Evolutionary conservation across 164 flowering plant species (phyloP), one percentile per base, ranked within the genome.

Genomic region (Protea cynaroides): DNA sequence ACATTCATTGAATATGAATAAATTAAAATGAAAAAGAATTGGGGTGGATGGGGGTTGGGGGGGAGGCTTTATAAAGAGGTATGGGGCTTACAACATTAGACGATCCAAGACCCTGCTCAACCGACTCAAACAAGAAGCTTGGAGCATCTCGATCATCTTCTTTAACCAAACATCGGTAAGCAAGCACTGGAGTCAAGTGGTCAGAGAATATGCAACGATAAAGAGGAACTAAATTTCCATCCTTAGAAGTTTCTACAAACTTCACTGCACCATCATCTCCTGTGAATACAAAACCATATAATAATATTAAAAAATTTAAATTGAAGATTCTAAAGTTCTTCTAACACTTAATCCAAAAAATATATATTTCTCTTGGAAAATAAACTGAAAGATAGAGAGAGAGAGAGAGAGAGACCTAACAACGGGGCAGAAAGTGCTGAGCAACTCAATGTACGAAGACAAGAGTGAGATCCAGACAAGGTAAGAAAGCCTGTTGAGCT

Each of bases 81-180:
- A 18, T 37, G 1, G 18, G 58, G 38, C 88, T 73, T 75, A 84
- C 93, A 52, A 80, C 82, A 66, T 72, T 85, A 4, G 92, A 81
- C 54, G 54, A 73, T 12, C 64, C 59, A 17, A 63, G 60, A 43
- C 89, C 88, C 25, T 91, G 91, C 75, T 89, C 93, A 17, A 89
- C 93, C 0, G 97, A 84, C 72, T 88, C 95, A 22, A 79, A 91
- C 47, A 88, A 71, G 72, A 91, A 92, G 63, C 98, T 92, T 1
- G 96, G 95, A 10, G 91, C 83, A 24, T 92, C 96, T 7, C 82
- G 61, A 65, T 92, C 93, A 59, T 85, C 95, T 69, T 89, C 95
- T 47, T 81, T 82, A 29, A 89, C 92, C 72, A 92, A 71, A 73
- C 95, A 89, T 21, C 98, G 89, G 36, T 88, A 92, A 11, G 98